Conservation (phyloP, 768 basidiomycete genomes). For the Cystobasidium tubakii region DNA sequence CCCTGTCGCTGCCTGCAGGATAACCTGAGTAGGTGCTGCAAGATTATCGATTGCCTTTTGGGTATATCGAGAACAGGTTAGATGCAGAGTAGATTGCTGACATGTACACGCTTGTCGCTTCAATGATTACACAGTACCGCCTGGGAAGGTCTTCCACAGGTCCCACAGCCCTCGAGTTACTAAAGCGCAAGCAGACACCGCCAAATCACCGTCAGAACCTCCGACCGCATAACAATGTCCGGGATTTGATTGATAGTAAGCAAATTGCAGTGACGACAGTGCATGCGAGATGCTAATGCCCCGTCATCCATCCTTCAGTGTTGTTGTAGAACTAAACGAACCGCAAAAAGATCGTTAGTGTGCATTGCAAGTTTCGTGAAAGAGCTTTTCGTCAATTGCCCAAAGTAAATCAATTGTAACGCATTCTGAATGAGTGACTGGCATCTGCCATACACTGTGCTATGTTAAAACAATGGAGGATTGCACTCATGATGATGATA, state of each 20-base stretch:
- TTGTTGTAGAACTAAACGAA: neutral
- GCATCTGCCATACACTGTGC: no score
- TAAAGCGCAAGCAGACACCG: neutral
- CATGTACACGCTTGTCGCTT: no score
- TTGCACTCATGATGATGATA: no score
- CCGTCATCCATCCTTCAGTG: neutral
- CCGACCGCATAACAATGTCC: neutral
- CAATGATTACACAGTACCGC: neutral
- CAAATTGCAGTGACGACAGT: neutral
- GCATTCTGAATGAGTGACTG: no score
- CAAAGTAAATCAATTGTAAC: no score
- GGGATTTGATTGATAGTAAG: neutral
- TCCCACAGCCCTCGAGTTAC: neutral
- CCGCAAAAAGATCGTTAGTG: neutral
- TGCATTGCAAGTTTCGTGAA: no score
- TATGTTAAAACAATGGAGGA: no score
- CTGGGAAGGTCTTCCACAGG: neutral
- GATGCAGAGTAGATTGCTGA: no score
- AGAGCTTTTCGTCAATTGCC: no score
- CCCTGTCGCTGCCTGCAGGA: neutral
- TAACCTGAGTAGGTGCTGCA: slow-evolving; percentile 30
- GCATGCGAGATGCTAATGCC: neutral
- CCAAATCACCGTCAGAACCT: neutral
- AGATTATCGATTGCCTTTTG: neutral
- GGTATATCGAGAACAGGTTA: no score